Evolutionary conservation across 768 basidiomycete genomes (phyloP).

Genomic region (Tricholoma saponaceum): DNA sequence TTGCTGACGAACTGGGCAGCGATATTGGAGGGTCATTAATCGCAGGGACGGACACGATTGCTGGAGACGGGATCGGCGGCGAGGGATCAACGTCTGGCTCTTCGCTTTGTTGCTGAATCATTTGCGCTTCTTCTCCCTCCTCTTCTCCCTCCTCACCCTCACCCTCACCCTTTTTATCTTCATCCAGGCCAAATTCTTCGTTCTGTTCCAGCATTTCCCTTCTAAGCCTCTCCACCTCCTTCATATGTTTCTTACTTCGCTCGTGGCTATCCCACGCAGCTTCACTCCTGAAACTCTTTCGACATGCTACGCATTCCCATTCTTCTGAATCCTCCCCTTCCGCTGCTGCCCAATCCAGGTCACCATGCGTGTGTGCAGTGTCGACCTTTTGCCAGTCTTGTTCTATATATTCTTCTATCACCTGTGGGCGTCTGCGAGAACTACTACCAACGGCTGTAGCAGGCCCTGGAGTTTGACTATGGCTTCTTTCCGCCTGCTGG

Average conservation of each 20-base stretch:
- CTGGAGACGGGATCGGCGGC: constrained; percentile 2
- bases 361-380: constrained; percentile 39
- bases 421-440: constrained; percentile 22
- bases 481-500: constrained; percentile 37
- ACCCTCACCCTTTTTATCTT: constrained; percentile 20
- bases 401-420: constrained; percentile 55
- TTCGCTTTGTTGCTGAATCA: background rate
- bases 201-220: constrained; percentile 77
- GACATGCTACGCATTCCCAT: constrained; percentile 95
- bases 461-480: constrained; percentile 25
- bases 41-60: background rate
- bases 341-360: constrained; percentile 71
- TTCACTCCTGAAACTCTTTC: constrained; percentile 85
- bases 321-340: constrained; percentile 73
- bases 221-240: constrained; percentile 76
- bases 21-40: background rate
- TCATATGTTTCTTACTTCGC: constrained; percentile 89
- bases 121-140: constrained; percentile 6
- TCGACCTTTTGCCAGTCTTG: constrained; percentile 87
- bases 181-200: constrained; percentile 46
- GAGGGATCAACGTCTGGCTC: background rate
- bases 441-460: constrained; percentile 25
- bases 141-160: constrained; percentile 8
- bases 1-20: constrained; percentile 1
- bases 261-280: constrained; percentile 97